phyloP scores from a whole-genome alignment of 2,329 filamentous ascomycete species.

The Penicillium sp. region DNA sequence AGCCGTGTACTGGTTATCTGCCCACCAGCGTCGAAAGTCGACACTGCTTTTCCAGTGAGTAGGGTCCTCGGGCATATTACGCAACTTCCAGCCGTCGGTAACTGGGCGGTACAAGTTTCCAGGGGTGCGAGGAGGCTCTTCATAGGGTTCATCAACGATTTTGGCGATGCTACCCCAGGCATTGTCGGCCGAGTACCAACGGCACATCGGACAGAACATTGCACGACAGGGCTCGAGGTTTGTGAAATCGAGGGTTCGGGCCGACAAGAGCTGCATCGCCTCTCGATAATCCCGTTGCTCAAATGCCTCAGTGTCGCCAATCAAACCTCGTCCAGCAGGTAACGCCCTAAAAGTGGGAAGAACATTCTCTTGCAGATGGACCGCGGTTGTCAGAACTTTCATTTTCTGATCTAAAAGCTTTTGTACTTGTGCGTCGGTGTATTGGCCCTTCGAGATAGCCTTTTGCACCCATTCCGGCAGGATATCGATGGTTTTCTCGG shows the following conservation, averaged over 20 bases:
- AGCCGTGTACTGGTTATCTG: neutral
- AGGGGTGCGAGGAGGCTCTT: slow-evolving; percentile 29
- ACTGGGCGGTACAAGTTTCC: slow-evolving; percentile 35
- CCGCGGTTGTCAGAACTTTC: slow-evolving; percentile 20
- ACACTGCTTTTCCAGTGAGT: neutral
- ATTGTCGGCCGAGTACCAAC: slow-evolving; percentile 40
- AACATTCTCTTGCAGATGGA: neutral
- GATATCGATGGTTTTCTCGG: slow-evolving; percentile 16
- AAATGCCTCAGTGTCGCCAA: neutral
- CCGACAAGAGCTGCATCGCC: neutral
- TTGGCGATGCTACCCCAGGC: slow-evolving; percentile 49
- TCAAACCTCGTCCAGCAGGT: neutral
- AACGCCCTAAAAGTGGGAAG: neutral
- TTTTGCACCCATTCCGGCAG: slow-evolving; percentile 47
- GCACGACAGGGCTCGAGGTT: slow-evolving; percentile 3
- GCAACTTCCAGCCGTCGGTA: slow-evolving; percentile 10
- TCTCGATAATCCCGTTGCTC: neutral
- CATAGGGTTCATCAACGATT: slow-evolving; percentile 40
- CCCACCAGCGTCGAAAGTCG: neutral
- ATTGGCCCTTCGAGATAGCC: slow-evolving; percentile 48
- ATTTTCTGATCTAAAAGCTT: slow-evolving; percentile 48
- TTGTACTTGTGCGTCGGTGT: slow-evolving; percentile 47
- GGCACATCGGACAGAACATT: slow-evolving; percentile 20
- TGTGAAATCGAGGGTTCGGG: neutral
- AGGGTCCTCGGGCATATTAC: neutral